These are phyloP conservation scores for Austroboletus niveus DNA, from an alignment of 1,284 basidiomycete species.

Conservation along the genomic window DNA sequence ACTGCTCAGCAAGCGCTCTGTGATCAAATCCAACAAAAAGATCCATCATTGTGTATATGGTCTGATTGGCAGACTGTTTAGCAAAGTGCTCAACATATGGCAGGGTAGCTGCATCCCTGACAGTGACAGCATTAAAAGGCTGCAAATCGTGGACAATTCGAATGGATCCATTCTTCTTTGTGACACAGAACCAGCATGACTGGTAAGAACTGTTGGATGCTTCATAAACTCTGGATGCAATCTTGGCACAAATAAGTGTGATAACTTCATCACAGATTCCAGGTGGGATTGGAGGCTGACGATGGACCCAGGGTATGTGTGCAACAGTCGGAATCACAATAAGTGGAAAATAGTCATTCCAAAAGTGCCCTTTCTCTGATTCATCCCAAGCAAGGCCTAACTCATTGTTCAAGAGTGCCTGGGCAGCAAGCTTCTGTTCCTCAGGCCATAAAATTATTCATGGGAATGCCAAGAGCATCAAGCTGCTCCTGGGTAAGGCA, in stretches of 20 bases:
- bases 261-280: slow-evolving; percentile 26
- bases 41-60: too few relatives aligned
- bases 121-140: slow-evolving; percentile 28
- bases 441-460: slow-evolving; percentile 24
- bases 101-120: slow-evolving; percentile 12
- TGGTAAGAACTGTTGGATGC: slow-evolving; percentile 27
- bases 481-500: not conserved
- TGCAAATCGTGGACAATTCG: slow-evolving; percentile 27
- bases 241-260: slow-evolving; percentile 33
- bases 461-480: not conserved
- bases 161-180: slow-evolving; percentile 5
- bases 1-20: too few relatives aligned
- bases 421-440: slow-evolving; percentile 21
- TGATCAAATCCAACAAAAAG: too few relatives aligned
- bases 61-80: too few relatives aligned
- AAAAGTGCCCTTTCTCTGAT: slow-evolving; percentile 22
- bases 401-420: slow-evolving; percentile 11
- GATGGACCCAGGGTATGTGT: slow-evolving; percentile 24
- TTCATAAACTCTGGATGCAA: slow-evolving; percentile 29
- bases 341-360: slow-evolving; percentile 14
- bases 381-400: slow-evolving; percentile 17
- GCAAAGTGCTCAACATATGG: too few relatives aligned
- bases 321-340: slow-evolving; percentile 16
- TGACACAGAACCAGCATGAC: slow-evolving; percentile 13
- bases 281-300: slow-evolving; percentile 20